Evolutionary conservation across 169 alveolate genomes (phyloP).

Genomic region (Perkinsus olseni): DNA sequence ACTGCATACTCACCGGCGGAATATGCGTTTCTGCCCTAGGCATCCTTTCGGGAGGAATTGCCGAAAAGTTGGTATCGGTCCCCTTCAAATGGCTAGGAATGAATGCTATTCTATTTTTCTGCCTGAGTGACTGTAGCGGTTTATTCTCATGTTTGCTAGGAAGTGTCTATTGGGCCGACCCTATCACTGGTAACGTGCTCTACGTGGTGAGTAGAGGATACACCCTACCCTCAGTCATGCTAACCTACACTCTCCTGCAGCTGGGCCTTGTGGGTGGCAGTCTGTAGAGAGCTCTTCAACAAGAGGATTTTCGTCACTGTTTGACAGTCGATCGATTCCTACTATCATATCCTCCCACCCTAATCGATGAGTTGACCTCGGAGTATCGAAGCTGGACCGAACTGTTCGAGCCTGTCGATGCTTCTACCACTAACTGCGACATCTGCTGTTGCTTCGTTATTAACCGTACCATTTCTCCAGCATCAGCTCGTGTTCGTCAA

Average conservation of each 20-base stretch:
- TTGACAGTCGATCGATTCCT: background rate
- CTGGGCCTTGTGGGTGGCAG: background rate
- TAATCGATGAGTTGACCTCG: no score
- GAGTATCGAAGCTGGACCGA: no score
- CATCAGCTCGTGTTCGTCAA: no score
- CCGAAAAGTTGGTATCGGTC: background rate
- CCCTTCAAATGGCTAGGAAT: background rate
- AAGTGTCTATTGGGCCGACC: background rate
- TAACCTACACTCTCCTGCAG: background rate
- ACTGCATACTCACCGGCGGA: background rate
- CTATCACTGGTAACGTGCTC: background rate
- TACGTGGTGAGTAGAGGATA: background rate
- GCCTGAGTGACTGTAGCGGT: background rate
- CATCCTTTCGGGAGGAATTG: background rate
- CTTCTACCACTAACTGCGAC: no score
- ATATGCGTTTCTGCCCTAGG: background rate
- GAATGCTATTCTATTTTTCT: background rate
- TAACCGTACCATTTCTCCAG: no score
- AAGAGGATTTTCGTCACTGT: background rate
- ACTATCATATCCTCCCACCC: no score
- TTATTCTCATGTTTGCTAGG: background rate
- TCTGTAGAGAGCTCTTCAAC: background rate
- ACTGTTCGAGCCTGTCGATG: no score
- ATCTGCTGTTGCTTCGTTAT: no score
- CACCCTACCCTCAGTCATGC: background rate